Evolutionary conservation across 2,329 filamentous ascomycete genomes (phyloP).

Genomic region (Xylariaceae sp.): DNA sequence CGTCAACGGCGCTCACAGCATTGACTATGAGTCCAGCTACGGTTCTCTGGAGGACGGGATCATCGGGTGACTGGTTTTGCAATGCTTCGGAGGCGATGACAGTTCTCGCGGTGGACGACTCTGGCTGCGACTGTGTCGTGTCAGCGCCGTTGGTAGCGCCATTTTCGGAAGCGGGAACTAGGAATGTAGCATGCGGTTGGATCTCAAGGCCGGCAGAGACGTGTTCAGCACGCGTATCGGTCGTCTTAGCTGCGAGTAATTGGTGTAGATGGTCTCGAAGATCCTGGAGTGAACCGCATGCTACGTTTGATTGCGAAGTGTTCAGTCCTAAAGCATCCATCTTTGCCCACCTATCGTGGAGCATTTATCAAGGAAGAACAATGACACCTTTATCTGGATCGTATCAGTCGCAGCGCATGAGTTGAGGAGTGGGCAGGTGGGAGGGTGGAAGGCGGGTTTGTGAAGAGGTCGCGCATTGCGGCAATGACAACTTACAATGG

Average conservation of each 20-base stretch:
- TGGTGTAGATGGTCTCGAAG: conserved; percentile 41
- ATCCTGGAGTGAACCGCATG: conserved; percentile 40
- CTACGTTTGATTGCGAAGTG: conserved; percentile 26
- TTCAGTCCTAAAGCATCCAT: conserved; percentile 32
- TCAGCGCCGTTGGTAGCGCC: conserved; percentile 28
- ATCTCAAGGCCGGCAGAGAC: conserved; percentile 44
- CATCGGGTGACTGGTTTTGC: conserved; percentile 43
- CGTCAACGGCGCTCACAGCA: conserved; percentile 41
- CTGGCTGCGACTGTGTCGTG: conserved; percentile 25
- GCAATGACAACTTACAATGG: background rate
- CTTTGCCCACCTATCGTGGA: background rate
- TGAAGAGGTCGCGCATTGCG: background rate
- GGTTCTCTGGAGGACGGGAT: conserved; percentile 44
- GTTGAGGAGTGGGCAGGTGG: background rate
- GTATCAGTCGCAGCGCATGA: background rate
- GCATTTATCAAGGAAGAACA: background rate
- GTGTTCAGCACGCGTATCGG: conserved; percentile 46
- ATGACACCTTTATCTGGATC: background rate
- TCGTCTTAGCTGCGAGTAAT: conserved; percentile 39
- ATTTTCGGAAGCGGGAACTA: conserved; percentile 37
- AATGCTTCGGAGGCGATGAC: conserved; percentile 43
- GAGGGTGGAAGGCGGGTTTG: background rate
- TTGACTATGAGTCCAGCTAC: conserved; percentile 45
- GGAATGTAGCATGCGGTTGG: conserved; percentile 39
- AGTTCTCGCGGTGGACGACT: conserved; percentile 30